Evolutionary conservation across 129 eudicot genomes (phyloP).

Genomic region (Chrysanthemum seticuspe): DNA sequence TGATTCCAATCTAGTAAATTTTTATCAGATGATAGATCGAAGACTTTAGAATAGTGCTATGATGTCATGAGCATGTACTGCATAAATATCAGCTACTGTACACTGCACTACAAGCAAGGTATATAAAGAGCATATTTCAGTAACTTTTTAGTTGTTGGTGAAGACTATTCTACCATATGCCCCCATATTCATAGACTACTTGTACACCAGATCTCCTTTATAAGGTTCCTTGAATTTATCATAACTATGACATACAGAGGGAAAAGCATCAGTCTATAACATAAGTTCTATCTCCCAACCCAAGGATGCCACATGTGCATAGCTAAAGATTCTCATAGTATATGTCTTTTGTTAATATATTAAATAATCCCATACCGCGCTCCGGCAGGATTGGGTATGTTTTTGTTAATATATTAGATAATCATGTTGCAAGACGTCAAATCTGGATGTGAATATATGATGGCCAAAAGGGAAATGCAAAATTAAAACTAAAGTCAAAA

Average conservation of each 20-base stretch:
- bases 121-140: constrained; percentile 6
- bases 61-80: constrained; percentile 8
- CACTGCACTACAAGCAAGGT: constrained; percentile 9
- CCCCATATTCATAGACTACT: too few relatives aligned
- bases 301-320: too few relatives aligned
- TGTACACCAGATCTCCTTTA: too few relatives aligned
- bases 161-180: too few relatives aligned
- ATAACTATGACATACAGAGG: too few relatives aligned
- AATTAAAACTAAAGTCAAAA: background rate
- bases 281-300: too few relatives aligned
- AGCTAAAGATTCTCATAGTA: too few relatives aligned
- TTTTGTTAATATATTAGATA: background rate
- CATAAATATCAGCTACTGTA: constrained; percentile 8
- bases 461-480: background rate
- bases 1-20: constrained; percentile 25
- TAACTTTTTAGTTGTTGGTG: background rate
- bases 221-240: too few relatives aligned
- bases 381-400: too few relatives aligned
- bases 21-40: background rate
- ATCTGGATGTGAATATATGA: background rate
- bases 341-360: background rate
- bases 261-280: too few relatives aligned
- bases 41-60: constrained; percentile 11
- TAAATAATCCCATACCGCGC: background rate
- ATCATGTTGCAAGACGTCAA: background rate